Conservation (phyloP, 495 filamentous ascomycete species). For the Aspergillus campestris region DNA sequence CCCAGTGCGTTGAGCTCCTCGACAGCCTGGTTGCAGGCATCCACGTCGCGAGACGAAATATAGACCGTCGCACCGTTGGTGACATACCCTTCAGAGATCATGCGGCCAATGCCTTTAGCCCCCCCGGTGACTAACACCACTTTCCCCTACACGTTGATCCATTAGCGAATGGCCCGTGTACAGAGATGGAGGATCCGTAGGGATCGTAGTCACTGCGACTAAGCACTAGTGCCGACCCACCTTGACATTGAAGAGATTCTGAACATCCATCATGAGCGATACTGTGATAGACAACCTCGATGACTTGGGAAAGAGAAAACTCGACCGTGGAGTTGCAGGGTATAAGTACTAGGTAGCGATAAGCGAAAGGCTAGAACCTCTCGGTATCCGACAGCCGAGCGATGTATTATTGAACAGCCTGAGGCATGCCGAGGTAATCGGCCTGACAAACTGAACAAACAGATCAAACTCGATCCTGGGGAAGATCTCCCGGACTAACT, state of each 20-base stretch:
- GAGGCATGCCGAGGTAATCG: no score
- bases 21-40: constrained; percentile 50
- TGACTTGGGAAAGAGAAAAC: no score
- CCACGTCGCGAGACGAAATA: constrained; percentile 65
- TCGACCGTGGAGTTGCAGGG: no score
- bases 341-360: no score
- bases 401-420: no score
- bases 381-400: no score
- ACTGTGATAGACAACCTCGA: no score
- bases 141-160: constrained; percentile 47
- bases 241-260: constrained; percentile 51
- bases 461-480: no score
- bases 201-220: constrained; percentile 3
- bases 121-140: constrained; percentile 68
- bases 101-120: constrained; percentile 64
- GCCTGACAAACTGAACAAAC: no score
- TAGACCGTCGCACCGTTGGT: constrained; percentile 76
- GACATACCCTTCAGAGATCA: constrained; percentile 74
- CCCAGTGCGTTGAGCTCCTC: constrained; percentile 53
- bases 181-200: neutral
- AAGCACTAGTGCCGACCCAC: constrained; percentile 15
- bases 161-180: constrained; percentile 4
- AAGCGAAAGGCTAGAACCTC: no score
- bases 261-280: constrained; percentile 40
- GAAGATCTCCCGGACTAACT: no score